phyloP scores from a whole-genome alignment of 2,329 filamentous ascomycete species.

The Cercospora brassicicola region DNA sequence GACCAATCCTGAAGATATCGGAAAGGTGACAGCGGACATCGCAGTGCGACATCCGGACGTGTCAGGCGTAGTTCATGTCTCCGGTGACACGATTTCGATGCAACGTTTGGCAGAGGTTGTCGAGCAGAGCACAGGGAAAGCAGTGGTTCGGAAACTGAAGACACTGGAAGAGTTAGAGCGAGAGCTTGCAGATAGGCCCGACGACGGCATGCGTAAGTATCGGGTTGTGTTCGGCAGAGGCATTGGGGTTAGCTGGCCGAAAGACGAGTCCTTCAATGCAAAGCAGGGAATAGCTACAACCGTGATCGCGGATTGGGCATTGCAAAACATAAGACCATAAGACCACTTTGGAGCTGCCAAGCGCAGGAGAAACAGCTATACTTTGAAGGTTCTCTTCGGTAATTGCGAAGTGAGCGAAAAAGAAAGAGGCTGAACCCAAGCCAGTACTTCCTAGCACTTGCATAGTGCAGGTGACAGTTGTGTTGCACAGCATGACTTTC shows the following conservation, averaged over 20 bases:
- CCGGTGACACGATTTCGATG: conserved; percentile 65
- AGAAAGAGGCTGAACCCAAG: background rate
- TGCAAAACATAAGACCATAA: conserved; percentile 17
- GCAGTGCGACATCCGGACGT: conserved; percentile 46
- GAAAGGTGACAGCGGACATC: conserved; percentile 58
- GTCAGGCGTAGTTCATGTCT: conserved; percentile 56
- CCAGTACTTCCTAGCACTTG: background rate
- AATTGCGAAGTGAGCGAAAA: background rate
- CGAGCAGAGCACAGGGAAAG: conserved; percentile 45
- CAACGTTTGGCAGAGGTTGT: conserved; percentile 51
- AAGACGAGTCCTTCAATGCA: conserved; percentile 55
- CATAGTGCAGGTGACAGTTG: background rate
- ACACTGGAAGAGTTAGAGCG: conserved; percentile 46
- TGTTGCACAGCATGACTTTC: background rate
- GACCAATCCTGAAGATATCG: conserved; percentile 65
- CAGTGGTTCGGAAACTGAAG: conserved; percentile 55
- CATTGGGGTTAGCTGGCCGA: conserved; percentile 60
- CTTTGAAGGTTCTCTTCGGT: background rate
- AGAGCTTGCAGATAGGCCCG: conserved; percentile 51
- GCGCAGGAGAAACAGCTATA: background rate
- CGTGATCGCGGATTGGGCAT: conserved; percentile 46
- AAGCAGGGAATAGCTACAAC: conserved; percentile 50
- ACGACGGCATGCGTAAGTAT: conserved; percentile 59
- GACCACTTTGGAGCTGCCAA: background rate
- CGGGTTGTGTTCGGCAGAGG: conserved; percentile 61